A percentile compares a stretch with the other conserved stretches of the same genome.
Conservation (phyloP, 805 yeast genomes). For the Ogataea sp. region DNA sequence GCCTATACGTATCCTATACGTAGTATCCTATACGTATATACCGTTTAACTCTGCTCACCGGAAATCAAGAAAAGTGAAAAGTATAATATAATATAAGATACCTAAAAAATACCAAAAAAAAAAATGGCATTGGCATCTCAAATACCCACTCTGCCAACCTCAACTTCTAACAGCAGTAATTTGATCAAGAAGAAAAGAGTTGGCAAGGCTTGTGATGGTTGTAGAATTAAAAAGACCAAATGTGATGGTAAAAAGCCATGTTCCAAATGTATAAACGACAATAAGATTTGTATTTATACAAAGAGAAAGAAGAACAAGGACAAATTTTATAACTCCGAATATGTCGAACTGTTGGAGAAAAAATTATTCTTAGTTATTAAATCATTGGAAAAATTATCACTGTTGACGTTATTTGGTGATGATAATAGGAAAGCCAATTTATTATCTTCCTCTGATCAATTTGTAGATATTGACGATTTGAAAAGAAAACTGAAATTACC, state of each 20-base stretch:
- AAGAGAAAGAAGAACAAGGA: conserved; percentile 48
- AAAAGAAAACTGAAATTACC: background rate
- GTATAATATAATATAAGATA: no score
- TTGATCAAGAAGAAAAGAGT: conserved; percentile 38
- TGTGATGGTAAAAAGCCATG: conserved; percentile 61
- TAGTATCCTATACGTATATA: no score
- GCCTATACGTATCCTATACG: no score
- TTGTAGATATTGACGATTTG: background rate
- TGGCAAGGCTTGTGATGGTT: conserved; percentile 58
- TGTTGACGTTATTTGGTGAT: conserved; percentile 14
- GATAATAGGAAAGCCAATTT: no score
- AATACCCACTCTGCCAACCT: no score
- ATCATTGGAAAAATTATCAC: conserved; percentile 36
- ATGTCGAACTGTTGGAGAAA: conserved; percentile 56
- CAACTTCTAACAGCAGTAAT: no score
- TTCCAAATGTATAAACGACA: conserved; percentile 44
- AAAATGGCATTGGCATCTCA: no score
- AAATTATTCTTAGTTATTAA: conserved; percentile 44
- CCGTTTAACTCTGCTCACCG: no score
- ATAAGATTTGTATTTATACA: conserved; percentile 51
- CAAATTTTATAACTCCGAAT: conserved; percentile 49
- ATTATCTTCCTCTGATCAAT: conserved; percentile 4
- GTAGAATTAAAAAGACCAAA: conserved; percentile 55
- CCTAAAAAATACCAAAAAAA: no score
- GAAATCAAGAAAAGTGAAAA: no score